Base-by-base conservation (phyloP, 768 basidiomycete species). In the Udeniomyces megalosporus region DNA sequence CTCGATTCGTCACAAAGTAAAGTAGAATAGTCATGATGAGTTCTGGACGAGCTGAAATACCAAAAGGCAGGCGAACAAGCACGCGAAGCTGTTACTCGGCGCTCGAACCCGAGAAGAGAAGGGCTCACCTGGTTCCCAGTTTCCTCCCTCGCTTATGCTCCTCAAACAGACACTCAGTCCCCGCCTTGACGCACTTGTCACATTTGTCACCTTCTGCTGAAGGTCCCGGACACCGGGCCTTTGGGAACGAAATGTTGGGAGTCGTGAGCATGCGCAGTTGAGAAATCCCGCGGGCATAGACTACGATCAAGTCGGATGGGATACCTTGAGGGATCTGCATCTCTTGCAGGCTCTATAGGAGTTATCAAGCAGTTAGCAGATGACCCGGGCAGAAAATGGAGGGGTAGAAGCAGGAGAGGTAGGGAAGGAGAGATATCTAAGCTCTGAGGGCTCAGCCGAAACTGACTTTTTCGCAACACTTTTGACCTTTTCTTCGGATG, bases 341-440 rank as follows among this genome's bases (percentile, higher is more conserved):
- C 38, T 8, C 17, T 42, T 42, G 17, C 38, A 42, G 17, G 38
- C 38, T 42, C 38, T 42, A 71, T 96, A 93, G 74, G 89, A 85
- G 69, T 84, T 86, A 35, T 81, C 91, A 73, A 92, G 92, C 32
- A 76, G 77, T 59, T 76, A 81, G 66, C 79, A 96, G 45, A 88
- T 87, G 2, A 58, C 48, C 26, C 34, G 44, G 17, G 56, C 31
- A n/a, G 51, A 35, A 15, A 57, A 64, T 22, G 58, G 58, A 1
- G n/a, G n/a, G n/a, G n/a, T n/a, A n/a, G n/a, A n/a, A n/a, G n/a
- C n/a, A n/a, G n/a, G n/a, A n/a, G n/a, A n/a, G n/a, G n/a, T n/a
- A n/a, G n/a, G n/a, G n/a, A n/a, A n/a, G n/a, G n/a, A n/a, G n/a
- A n/a, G n/a, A n/a, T n/a, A n/a, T n/a, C n/a, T n/a, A n/a, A n/a